phyloP scores from a whole-genome alignment of 768 basidiomycete genomes.

The Rickenella mellea region DNA sequence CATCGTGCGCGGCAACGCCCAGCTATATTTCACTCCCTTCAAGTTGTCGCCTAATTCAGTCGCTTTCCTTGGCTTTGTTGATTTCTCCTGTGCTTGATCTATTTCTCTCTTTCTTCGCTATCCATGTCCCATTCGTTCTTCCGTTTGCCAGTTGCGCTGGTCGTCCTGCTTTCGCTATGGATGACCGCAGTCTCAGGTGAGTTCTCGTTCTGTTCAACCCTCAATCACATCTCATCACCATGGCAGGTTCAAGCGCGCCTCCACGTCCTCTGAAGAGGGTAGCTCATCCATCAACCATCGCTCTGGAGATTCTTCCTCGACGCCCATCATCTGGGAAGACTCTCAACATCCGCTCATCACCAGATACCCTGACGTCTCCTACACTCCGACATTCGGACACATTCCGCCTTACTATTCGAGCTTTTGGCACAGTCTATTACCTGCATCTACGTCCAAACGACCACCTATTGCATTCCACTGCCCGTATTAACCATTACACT shows the following conservation, averaged over 20 bases:
- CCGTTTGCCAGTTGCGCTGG: constrained; percentile 28
- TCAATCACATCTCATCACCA: not conserved
- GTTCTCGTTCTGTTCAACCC: not conserved
- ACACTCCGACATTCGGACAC: constrained; percentile 59
- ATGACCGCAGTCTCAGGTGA: constrained; percentile 23
- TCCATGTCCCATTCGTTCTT: no score
- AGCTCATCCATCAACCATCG: constrained; percentile 38
- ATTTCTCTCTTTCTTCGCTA: no score
- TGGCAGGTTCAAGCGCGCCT: constrained; percentile 37
- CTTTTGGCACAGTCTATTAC: constrained; percentile 55
- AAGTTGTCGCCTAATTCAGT: no score
- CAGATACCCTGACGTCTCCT: constrained; percentile 25
- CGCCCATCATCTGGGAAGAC: constrained; percentile 22
- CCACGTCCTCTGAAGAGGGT: constrained; percentile 40
- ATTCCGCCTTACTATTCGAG: constrained; percentile 59
- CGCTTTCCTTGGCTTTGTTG: no score
- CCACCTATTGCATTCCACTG: constrained; percentile 69
- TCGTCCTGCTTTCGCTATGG: constrained; percentile 31
- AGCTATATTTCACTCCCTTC: no score
- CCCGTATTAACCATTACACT: constrained; percentile 59
- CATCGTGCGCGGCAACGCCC: no score
- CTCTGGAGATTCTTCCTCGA: constrained; percentile 51
- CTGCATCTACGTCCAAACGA: constrained; percentile 74
- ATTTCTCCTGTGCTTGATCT: no score
- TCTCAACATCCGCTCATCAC: constrained; percentile 20